A percentile compares a stretch with the other conserved stretches of the same genome.
Conservation (phyloP, 192 early-diverging fungal genomes). For the Phycomyces nitens region DNA sequence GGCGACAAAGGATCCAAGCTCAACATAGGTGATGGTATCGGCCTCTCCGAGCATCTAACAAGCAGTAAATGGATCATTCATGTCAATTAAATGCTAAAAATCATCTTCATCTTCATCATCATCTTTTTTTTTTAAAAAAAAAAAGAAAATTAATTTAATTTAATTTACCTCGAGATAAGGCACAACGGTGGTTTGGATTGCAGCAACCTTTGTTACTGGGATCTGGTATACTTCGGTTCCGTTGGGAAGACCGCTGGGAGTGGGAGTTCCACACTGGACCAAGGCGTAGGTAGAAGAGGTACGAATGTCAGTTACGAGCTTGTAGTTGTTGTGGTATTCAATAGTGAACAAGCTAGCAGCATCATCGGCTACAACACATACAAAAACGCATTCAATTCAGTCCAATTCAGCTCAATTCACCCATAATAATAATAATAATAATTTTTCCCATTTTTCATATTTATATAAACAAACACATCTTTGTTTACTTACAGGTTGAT, state of each 20-base stretch:
- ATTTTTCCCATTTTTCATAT: too few relatives aligned
- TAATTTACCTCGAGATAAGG: slow-evolving; percentile 51
- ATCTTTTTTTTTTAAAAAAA: too few relatives aligned
- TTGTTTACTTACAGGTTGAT: slow-evolving; percentile 30
- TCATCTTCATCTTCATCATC: too few relatives aligned
- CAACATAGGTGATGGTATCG: slow-evolving; percentile 34
- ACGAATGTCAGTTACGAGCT: slow-evolving; percentile 56
- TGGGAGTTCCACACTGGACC: slow-evolving; percentile 68
- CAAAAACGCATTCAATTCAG: background rate
- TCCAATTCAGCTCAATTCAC: background rate
- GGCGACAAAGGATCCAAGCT: slow-evolving; percentile 34
- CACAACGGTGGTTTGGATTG: slow-evolving; percentile 36
- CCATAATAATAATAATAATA: too few relatives aligned
- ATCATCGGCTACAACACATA: slow-evolving; percentile 35
- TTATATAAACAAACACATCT: background rate
- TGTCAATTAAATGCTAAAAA: too few relatives aligned
- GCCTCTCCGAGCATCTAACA: slow-evolving; percentile 44
- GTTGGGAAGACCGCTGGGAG: slow-evolving; percentile 38
- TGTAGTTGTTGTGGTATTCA: slow-evolving; percentile 60
- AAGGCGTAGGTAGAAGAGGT: slow-evolving; percentile 59
- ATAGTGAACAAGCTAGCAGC: slow-evolving; percentile 58
- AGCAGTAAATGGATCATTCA: too few relatives aligned
- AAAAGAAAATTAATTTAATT: too few relatives aligned
- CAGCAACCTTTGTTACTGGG: slow-evolving; percentile 41
- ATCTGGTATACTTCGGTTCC: slow-evolving; percentile 45